These are phyloP conservation scores for Salmacisia buchloeana DNA, from an alignment of 1,284 basidiomycete genomes.

Conservation along the genomic window DNA sequence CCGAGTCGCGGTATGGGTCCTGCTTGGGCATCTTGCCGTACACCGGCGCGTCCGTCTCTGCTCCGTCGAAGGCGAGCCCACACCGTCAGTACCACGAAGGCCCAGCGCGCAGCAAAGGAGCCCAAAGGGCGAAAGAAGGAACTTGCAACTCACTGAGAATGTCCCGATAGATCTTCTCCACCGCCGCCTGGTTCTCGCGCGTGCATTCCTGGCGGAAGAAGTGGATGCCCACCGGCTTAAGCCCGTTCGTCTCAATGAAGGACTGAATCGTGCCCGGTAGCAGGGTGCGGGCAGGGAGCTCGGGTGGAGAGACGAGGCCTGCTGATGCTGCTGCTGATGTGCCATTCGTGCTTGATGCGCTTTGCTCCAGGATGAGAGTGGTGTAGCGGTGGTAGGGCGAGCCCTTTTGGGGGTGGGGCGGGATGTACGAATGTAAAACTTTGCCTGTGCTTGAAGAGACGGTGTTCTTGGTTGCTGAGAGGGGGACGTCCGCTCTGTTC, in stretches of 20 bases:
- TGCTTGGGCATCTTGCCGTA: not conserved
- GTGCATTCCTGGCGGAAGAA: conserved; percentile 77
- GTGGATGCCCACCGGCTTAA: conserved; percentile 71
- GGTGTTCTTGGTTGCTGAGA: conserved; percentile 61
- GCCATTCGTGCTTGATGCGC: not conserved
- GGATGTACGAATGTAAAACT: conserved; percentile 66
- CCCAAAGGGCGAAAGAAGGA: not conserved
- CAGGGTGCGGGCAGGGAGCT: not conserved
- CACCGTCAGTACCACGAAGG: not conserved
- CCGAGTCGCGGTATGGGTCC: conserved; percentile 2
- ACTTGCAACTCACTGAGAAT: conserved; percentile 52
- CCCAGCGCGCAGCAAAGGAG: not conserved
- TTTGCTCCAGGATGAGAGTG: conserved; percentile 69
- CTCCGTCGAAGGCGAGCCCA: not conserved
- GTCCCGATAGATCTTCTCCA: conserved; percentile 64
- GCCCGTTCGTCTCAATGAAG: conserved; percentile 54
- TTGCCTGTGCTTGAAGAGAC: conserved; percentile 45
- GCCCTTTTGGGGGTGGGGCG: conserved; percentile 79
- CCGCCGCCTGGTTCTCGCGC: conserved; percentile 55
- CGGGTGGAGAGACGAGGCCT: not conserved
- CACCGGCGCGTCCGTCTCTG: not conserved
- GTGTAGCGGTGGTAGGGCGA: conserved; percentile 81
- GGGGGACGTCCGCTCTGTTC: conserved; percentile 52
- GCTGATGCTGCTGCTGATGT: not conserved
- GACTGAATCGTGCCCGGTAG: not conserved